Conservation (phyloP, 1,284 basidiomycete species). For the Sporisorium graminicola region DNA sequence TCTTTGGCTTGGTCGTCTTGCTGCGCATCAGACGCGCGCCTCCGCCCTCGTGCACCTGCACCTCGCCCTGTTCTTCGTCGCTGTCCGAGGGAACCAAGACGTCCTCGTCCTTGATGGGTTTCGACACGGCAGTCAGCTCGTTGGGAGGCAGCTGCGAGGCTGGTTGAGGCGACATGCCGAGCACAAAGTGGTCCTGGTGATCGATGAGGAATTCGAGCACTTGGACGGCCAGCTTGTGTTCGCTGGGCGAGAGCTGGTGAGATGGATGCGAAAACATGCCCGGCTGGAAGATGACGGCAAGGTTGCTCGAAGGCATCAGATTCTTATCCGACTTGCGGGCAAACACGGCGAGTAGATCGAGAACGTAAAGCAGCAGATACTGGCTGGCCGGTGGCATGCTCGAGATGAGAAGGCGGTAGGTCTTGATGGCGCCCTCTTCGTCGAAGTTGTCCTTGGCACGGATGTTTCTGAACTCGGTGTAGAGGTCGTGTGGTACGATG, state of each 20-base stretch:
- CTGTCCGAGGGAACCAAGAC: constrained; percentile 64
- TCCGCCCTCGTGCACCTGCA: constrained; percentile 66
- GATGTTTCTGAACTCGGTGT: constrained; percentile 86
- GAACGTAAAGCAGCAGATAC: constrained; percentile 93
- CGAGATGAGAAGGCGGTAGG: constrained; percentile 85
- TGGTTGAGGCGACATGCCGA: constrained; percentile 62
- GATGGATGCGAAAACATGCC: constrained; percentile 81
- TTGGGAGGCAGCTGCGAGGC: constrained; percentile 52
- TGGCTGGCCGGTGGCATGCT: constrained; percentile 88
- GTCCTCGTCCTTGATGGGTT: constrained; percentile 36
- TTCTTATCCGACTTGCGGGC: constrained; percentile 90
- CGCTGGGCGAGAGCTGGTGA: constrained; percentile 74
- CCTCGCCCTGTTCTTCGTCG: constrained; percentile 66
- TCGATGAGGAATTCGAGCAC: constrained; percentile 95
- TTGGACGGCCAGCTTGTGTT: constrained; percentile 86
- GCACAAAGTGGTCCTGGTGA: constrained; percentile 67
- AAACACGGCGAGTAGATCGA: constrained; percentile 95
- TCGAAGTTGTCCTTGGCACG: constrained; percentile 70
- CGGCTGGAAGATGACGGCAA: constrained; percentile 69
- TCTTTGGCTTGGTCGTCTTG: constrained; percentile 47
- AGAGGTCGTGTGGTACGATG: constrained; percentile 88
- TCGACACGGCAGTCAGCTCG: constrained; percentile 62
- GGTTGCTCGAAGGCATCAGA: constrained; percentile 88
- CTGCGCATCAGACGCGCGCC: constrained; percentile 58
- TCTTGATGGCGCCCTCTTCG: constrained; percentile 54